A percentile compares a stretch with the other conserved stretches of the same genome.
Evolutionary conservation across 2,329 filamentous ascomycete species (phyloP).

Genomic region (Penicillium freii): DNA sequence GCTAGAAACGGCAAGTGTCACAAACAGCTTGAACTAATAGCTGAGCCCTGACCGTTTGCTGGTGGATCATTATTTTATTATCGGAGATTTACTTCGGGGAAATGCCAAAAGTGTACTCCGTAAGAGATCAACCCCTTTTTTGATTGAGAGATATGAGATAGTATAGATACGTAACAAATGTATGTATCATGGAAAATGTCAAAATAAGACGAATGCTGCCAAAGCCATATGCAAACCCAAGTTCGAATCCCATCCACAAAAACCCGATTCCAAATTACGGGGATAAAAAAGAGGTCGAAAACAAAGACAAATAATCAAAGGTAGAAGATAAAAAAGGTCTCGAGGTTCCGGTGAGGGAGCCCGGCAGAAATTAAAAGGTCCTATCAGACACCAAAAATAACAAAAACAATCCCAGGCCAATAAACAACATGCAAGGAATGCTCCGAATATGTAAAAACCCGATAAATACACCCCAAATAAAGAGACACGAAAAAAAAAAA

Average conservation of each 20-base stretch:
- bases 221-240: conserved; percentile 29
- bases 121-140: conserved; percentile 1
- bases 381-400: conserved; percentile 23
- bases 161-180: conserved; percentile 3
- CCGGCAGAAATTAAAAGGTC: conserved; percentile 25
- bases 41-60: neutral
- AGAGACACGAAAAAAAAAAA: conserved; percentile 20
- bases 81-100: neutral
- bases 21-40: neutral
- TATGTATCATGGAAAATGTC: conserved; percentile 1
- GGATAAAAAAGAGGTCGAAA: conserved; percentile 8
- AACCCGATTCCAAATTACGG: conserved; percentile 11
- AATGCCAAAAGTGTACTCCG: neutral
- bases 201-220: conserved; percentile 24
- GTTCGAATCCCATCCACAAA: conserved; percentile 19
- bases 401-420: conserved; percentile 24
- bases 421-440: conserved; percentile 26
- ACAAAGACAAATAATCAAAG: conserved; percentile 10
- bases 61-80: conserved; percentile 3
- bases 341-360: conserved; percentile 7
- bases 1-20: neutral
- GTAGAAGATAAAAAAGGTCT: conserved; percentile 14
- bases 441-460: conserved; percentile 27
- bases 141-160: conserved; percentile 5
- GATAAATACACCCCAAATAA: conserved; percentile 22